phyloP scores from a whole-genome alignment of 257 asterid species.

The Echium plantagineum region DNA sequence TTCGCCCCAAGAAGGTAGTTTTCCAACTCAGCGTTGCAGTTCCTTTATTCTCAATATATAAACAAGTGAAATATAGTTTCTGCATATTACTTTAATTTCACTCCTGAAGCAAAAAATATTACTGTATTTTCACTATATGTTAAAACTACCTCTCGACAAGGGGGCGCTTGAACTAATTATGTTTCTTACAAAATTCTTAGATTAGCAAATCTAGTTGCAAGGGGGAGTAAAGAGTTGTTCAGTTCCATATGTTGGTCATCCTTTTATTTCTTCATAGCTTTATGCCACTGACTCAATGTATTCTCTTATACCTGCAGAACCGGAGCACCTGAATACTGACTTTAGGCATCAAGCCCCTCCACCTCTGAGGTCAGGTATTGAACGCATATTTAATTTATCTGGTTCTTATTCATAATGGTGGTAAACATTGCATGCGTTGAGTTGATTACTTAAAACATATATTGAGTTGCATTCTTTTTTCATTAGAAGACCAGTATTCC shows the following conservation, averaged over 20 bases:
- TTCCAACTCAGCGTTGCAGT: neutral
- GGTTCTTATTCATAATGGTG: neutral
- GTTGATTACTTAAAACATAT: conserved; percentile 23
- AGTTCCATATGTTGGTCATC: no score
- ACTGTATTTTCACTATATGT: no score
- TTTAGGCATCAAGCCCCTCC: conserved; percentile 21
- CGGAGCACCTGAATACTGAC: conserved; percentile 14
- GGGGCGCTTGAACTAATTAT: no score
- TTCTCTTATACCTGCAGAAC: conserved; percentile 17
- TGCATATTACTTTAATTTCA: neutral
- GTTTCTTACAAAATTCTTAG: neutral
- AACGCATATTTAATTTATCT: neutral
- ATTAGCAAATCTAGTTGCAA: neutral
- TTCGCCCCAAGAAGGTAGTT: neutral
- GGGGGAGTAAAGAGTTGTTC: neutral
- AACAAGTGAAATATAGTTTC: neutral
- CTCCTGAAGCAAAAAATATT: neutral
- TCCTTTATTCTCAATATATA: neutral
- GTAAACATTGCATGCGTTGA: conserved; percentile 13
- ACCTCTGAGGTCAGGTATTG: conserved; percentile 23
- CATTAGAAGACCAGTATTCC: conserved; percentile 24
- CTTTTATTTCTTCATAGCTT: no score
- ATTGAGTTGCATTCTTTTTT: conserved; percentile 26
- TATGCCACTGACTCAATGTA: no score
- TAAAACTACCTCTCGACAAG: no score